Evolutionary conservation across 192 early-diverging fungal species (phyloP).

Genomic region (Gigaspora rosea): DNA sequence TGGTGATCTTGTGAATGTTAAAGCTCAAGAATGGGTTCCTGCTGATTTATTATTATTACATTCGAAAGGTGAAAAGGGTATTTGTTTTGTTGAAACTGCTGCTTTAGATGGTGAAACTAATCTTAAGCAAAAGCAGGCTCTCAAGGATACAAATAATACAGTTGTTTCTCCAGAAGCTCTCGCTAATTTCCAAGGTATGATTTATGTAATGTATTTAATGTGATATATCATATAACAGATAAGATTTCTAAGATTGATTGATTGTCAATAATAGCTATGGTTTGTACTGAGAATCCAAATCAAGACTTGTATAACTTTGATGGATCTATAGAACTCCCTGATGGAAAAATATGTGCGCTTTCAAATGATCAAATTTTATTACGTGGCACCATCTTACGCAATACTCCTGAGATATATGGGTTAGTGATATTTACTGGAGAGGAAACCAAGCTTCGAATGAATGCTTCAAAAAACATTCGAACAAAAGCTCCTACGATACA

Average conservation of each 20-base stretch:
- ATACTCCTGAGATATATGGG: slow-evolving; percentile 79
- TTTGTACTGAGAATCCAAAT: slow-evolving; percentile 73
- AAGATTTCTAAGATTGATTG: not conserved
- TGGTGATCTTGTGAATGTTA: slow-evolving; percentile 76
- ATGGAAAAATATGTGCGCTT: slow-evolving; percentile 54
- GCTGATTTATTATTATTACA: slow-evolving; percentile 77
- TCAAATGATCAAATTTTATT: slow-evolving; percentile 81
- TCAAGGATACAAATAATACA: slow-evolving; percentile 58
- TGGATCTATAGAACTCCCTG: slow-evolving; percentile 67
- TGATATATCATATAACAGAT: not conserved
- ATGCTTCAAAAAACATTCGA: slow-evolving; percentile 69
- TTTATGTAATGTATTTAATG: slow-evolving; percentile 27
- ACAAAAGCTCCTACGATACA: slow-evolving; percentile 78
- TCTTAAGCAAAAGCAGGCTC: slow-evolving; percentile 79
- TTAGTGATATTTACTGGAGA: slow-evolving; percentile 74
- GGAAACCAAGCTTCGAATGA: slow-evolving; percentile 70
- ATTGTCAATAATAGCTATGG: slow-evolving; percentile 35
- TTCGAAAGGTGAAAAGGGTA: slow-evolving; percentile 70
- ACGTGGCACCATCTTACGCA: slow-evolving; percentile 82
- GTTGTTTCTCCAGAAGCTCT: slow-evolving; percentile 50
- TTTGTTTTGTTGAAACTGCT: slow-evolving; percentile 85
- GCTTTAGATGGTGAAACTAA: slow-evolving; percentile 90
- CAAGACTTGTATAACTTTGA: slow-evolving; percentile 85
- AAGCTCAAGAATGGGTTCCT: slow-evolving; percentile 79
- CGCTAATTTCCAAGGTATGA: slow-evolving; percentile 52